Conservation (phyloP, 306 rosid genomes). For the Cucumis melo region DNA sequence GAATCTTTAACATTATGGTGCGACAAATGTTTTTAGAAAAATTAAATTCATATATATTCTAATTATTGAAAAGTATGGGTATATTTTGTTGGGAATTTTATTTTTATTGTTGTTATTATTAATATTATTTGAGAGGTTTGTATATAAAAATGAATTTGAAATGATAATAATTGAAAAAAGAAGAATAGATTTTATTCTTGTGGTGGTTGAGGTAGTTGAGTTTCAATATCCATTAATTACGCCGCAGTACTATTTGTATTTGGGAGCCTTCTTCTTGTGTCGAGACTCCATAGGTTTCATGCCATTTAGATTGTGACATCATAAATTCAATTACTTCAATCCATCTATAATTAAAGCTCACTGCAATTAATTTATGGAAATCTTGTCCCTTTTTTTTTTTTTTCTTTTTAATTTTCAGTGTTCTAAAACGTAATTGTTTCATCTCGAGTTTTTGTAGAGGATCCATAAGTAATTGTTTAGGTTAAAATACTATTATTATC, state of each 20-base stretch:
- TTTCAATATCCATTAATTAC: not conserved
- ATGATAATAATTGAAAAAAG: not conserved
- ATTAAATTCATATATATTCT: not conserved
- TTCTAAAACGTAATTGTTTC: too few relatives aligned
- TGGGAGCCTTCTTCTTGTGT: not conserved
- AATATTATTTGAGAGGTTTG: not conserved
- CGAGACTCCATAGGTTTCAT: not conserved
- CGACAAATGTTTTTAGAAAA: not conserved
- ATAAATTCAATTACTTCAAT: not conserved
- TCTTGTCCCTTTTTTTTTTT: too few relatives aligned
- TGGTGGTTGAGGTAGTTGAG: conserved; percentile 5
- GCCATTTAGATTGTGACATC: not conserved
- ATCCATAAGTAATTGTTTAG: too few relatives aligned
- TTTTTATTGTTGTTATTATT: too few relatives aligned
- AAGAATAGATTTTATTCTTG: not conserved
- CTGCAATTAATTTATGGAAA: not conserved
- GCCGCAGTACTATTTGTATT: not conserved
- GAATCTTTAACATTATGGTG: too few relatives aligned
- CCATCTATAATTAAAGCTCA: not conserved
- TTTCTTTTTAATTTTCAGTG: too few relatives aligned
- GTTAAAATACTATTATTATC: too few relatives aligned
- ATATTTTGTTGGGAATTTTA: not conserved
- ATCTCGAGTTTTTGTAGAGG: too few relatives aligned
- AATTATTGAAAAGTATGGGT: not conserved
- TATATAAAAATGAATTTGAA: not conserved